Conservation (phyloP, 179 eudicot genomes). For the Carnegiea gigantea region DNA sequence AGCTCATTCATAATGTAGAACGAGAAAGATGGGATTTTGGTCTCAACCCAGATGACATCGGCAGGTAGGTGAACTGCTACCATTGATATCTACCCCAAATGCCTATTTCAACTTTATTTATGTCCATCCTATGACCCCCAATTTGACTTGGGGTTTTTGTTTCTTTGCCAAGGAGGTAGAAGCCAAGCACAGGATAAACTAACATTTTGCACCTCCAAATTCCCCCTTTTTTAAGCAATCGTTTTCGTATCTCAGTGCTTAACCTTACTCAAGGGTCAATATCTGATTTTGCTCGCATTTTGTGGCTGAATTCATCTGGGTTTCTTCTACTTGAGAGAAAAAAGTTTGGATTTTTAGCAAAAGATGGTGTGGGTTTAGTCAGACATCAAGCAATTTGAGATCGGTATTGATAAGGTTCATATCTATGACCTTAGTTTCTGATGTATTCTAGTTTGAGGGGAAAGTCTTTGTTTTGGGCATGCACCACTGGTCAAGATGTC, state of each 20-base stretch:
- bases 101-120: not conserved
- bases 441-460: not conserved
- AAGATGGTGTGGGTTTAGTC: slow-evolving; percentile 34
- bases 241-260: not conserved
- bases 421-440: not conserved
- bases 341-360: slow-evolving; percentile 2
- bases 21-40: not conserved
- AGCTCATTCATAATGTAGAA: slow-evolving; percentile 9
- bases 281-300: slow-evolving; percentile 15
- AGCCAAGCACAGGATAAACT: slow-evolving; percentile 19
- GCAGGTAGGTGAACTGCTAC: slow-evolving; percentile 11
- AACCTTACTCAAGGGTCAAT: slow-evolving; percentile 17
- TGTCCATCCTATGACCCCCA: not conserved
- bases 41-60: not conserved
- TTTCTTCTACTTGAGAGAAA: slow-evolving; percentile 21
- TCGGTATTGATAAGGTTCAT: slow-evolving; percentile 3
- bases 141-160: slow-evolving; percentile 18
- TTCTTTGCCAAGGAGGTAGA: slow-evolving; percentile 16
- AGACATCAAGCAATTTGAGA: slow-evolving; percentile 23
- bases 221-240: slow-evolving; percentile 19
- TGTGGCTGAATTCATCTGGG: slow-evolving; percentile 14
- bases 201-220: slow-evolving; percentile 12
- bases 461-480: slow-evolving; percentile 7
- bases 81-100: not conserved
- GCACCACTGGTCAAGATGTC: slow-evolving; percentile 33